phyloP scores from a whole-genome alignment of 805 yeast species.

The Dipodascus geniculatus region DNA sequence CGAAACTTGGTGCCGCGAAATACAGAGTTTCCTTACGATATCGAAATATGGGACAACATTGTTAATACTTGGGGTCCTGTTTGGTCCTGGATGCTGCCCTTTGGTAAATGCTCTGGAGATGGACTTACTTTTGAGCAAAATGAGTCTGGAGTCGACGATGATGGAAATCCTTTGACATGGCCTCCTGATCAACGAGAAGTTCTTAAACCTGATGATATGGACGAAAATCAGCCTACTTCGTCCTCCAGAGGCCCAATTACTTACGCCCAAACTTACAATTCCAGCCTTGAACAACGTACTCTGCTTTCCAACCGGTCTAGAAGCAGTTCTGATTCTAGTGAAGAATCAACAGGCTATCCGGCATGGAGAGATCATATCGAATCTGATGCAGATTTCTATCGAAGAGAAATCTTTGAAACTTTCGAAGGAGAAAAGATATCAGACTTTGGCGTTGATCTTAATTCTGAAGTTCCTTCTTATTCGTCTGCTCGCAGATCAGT shows the following conservation, averaged over 20 bases:
- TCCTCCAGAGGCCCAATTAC: slow-evolving; percentile 2
- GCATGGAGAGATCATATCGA: slow-evolving; percentile 22
- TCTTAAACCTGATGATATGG: slow-evolving; percentile 32
- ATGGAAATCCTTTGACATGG: slow-evolving; percentile 58
- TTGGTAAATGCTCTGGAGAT: slow-evolving; percentile 46
- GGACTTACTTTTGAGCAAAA: slow-evolving; percentile 50
- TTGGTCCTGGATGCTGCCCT: slow-evolving; percentile 57
- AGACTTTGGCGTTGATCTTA: slow-evolving; percentile 82
- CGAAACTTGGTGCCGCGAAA: slow-evolving; percentile 15
- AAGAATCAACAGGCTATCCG: slow-evolving; percentile 22
- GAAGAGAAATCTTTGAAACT: slow-evolving; percentile 52
- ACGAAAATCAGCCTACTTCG: slow-evolving; percentile 2
- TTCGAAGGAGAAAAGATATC: slow-evolving; percentile 71
- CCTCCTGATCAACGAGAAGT: slow-evolving; percentile 63
- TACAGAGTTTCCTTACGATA: slow-evolving; percentile 70
- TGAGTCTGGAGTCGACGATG: slow-evolving; percentile 29
- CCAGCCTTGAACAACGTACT: slow-evolving; percentile 1
- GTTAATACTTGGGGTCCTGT: slow-evolving; percentile 45
- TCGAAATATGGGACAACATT: slow-evolving; percentile 47
- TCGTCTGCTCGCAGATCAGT: slow-evolving; percentile 10
- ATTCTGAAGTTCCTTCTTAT: slow-evolving; percentile 34
- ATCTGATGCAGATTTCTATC: slow-evolving; percentile 21
- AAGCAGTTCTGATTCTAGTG: slow-evolving; percentile 3
- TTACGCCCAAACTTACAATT: slow-evolving; percentile 5
- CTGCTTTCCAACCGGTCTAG: not conserved